These are phyloP conservation scores for Fusarium papillatum DNA, from an alignment of 2,329 filamentous ascomycete species.

Conservation along the genomic window DNA sequence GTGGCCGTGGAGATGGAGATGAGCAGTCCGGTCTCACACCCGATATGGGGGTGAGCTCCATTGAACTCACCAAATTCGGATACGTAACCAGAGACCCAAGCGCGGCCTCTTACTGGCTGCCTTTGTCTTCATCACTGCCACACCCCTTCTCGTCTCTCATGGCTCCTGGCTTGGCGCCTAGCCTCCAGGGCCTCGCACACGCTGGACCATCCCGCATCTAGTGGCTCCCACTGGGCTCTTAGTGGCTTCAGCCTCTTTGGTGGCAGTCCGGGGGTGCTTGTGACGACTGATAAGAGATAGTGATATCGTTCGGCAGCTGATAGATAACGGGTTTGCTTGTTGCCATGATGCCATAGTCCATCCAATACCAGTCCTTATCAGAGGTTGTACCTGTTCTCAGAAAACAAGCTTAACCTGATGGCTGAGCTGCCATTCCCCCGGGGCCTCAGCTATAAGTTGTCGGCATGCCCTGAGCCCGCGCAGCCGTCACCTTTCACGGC, in stretches of 20 bases:
- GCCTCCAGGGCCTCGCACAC: slow-evolving; percentile 20
- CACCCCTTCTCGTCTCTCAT: slow-evolving; percentile 17
- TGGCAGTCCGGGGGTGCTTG: slow-evolving; percentile 13
- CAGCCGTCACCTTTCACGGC: slow-evolving; percentile 17
- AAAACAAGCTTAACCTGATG: slow-evolving; percentile 40
- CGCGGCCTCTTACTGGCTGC: slow-evolving; percentile 41
- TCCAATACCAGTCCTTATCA: slow-evolving; percentile 33
- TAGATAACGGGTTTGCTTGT: slow-evolving; percentile 30
- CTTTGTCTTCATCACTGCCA: slow-evolving; percentile 14
- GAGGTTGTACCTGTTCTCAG: slow-evolving; percentile 10
- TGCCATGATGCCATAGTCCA: slow-evolving; percentile 35
- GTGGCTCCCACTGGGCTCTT: slow-evolving; percentile 20
- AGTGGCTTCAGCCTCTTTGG: slow-evolving; percentile 23
- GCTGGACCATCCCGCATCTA: slow-evolving; percentile 36
- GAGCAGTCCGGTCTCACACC: neutral
- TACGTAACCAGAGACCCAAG: slow-evolving; percentile 48
- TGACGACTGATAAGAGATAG: slow-evolving; percentile 35
- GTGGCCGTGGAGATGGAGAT: slow-evolving; percentile 31
- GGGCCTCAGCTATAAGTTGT: slow-evolving; percentile 42
- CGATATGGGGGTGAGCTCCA: slow-evolving; percentile 23
- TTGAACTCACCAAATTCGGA: slow-evolving; percentile 51
- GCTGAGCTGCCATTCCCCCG: slow-evolving; percentile 24
- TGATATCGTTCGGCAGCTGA: slow-evolving; percentile 33
- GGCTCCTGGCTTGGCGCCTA: slow-evolving; percentile 37
- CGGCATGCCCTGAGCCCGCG: slow-evolving; percentile 34